Percentiles rank a stretch among this genome's conserved stretches.
Conservation (phyloP, 495 filamentous ascomycete genomes). For the Penicillium crystallinum region DNA sequence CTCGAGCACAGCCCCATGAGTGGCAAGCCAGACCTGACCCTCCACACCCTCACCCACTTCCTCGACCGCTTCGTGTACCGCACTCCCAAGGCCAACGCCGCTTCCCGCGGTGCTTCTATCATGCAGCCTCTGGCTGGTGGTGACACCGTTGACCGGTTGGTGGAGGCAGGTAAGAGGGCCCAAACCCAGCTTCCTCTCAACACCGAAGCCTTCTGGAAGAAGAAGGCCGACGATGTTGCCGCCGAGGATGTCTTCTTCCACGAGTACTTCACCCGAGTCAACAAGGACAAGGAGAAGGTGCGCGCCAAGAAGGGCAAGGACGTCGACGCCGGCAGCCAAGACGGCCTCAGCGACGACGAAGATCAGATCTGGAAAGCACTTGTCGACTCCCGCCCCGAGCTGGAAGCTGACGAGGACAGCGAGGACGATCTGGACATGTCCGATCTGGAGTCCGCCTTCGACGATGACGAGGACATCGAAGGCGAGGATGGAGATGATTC, state of each 20-base stretch:
- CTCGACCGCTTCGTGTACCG: conserved; percentile 95
- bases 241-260: conserved; percentile 98
- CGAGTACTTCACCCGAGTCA: conserved; percentile 80
- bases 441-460: conserved; percentile 55
- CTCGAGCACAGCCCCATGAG: conserved; percentile 61
- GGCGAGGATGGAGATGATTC: conserved; percentile 41
- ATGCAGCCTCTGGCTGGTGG: conserved; percentile 87
- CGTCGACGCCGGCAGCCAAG: conserved; percentile 24
- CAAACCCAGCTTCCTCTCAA: conserved; percentile 57
- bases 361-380: conserved; percentile 91
- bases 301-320: conserved; percentile 51
- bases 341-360: conserved; percentile 43
- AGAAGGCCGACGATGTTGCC: conserved; percentile 76
- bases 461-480: conserved; percentile 35
- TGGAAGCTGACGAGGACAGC: conserved; percentile 63
- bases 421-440: conserved; percentile 62
- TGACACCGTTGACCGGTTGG: conserved; percentile 57
- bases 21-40: conserved; percentile 79
- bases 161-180: conserved; percentile 50
- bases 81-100: conserved; percentile 65
- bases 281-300: conserved; percentile 60
- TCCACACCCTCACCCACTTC: conserved; percentile 89
- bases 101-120: conserved; percentile 70
- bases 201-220: conserved; percentile 85
- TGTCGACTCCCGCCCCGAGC: conserved; percentile 70